These are phyloP conservation scores for Pythium chondricola DNA, from an alignment of 352 stramenopile genomes.

Conservation along the genomic window DNA sequence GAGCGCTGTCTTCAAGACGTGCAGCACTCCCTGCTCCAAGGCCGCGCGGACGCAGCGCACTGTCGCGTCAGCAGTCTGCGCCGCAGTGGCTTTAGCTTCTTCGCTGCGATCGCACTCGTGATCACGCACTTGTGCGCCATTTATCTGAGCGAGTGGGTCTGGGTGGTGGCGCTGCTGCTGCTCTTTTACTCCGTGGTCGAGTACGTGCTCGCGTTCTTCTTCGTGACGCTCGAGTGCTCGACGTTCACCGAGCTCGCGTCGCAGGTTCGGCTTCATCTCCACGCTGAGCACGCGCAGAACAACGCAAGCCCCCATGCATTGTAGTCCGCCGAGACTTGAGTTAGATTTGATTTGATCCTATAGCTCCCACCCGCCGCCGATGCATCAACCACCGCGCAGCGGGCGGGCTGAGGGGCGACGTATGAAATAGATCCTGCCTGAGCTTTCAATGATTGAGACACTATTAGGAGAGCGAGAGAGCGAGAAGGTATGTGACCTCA, in stretches of 20 bases:
- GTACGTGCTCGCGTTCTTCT: constrained; percentile 76
- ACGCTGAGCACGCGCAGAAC: constrained; percentile 26
- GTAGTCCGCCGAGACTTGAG: too few relatives aligned
- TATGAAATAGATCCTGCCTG: too few relatives aligned
- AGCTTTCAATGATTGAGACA: too few relatives aligned
- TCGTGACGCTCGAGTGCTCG: constrained; percentile 76
- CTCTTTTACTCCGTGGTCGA: constrained; percentile 36
- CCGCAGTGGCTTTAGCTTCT: constrained; percentile 22
- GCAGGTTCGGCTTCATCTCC: constrained; percentile 56
- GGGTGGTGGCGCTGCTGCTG: constrained; percentile 30
- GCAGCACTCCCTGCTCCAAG: constrained; percentile 29
- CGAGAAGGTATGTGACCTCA: too few relatives aligned
- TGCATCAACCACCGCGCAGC: too few relatives aligned
- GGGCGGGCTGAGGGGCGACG: too few relatives aligned
- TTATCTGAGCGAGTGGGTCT: constrained; percentile 13
- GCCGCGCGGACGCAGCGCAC: constrained; percentile 32
- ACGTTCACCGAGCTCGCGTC: constrained; percentile 72
- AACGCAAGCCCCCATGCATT: too few relatives aligned
- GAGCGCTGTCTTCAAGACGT: constrained; percentile 42
- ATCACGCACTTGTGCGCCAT: constrained; percentile 20
- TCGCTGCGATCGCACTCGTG: constrained; percentile 27
- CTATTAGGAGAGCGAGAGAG: too few relatives aligned
- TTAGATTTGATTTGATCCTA: too few relatives aligned
- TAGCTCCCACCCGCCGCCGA: too few relatives aligned
- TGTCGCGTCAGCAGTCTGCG: constrained; percentile 32